Percentiles rank a stretch among this genome's conserved stretches.
phyloP scores from a whole-genome alignment of 306 rosid species.

The Citrullus mucosospermus region DNA sequence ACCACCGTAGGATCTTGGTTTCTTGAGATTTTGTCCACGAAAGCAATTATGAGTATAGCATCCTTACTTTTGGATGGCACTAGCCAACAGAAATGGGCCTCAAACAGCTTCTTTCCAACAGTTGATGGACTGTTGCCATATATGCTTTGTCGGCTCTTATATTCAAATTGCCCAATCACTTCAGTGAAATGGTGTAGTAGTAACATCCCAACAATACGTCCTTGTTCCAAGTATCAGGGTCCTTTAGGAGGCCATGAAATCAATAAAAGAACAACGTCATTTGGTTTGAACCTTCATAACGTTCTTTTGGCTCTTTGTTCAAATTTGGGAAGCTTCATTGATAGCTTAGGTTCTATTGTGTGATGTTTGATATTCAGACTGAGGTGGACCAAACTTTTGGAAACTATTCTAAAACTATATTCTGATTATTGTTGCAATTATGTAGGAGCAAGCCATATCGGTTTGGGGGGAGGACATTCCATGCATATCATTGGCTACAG shows the following conservation, averaged over 20 bases:
- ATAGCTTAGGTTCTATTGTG: background rate
- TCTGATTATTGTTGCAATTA: background rate
- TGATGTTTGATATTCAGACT: background rate
- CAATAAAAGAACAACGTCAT: background rate
- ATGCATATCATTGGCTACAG: conserved; percentile 61
- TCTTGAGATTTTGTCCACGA: background rate
- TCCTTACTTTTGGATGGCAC: background rate
- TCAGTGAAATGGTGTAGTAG: background rate
- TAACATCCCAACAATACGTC: background rate
- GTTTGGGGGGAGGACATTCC: conserved; percentile 72
- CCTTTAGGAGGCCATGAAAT: background rate
- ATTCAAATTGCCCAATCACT: background rate
- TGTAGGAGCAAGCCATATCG: conserved; percentile 61
- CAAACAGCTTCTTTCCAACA: background rate
- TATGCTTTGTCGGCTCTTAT: background rate
- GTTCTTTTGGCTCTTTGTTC: background rate
- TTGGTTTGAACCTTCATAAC: background rate
- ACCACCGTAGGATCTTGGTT: background rate
- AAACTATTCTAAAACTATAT: background rate
- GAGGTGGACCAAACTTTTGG: background rate
- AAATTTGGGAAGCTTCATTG: background rate
- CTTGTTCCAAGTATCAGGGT: background rate
- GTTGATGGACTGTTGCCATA: background rate
- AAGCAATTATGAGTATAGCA: background rate
- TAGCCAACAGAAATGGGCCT: background rate